These are phyloP conservation scores for Pleomassaria siparia DNA, from an alignment of 2,329 filamentous ascomycete species.

Conservation along the genomic window DNA sequence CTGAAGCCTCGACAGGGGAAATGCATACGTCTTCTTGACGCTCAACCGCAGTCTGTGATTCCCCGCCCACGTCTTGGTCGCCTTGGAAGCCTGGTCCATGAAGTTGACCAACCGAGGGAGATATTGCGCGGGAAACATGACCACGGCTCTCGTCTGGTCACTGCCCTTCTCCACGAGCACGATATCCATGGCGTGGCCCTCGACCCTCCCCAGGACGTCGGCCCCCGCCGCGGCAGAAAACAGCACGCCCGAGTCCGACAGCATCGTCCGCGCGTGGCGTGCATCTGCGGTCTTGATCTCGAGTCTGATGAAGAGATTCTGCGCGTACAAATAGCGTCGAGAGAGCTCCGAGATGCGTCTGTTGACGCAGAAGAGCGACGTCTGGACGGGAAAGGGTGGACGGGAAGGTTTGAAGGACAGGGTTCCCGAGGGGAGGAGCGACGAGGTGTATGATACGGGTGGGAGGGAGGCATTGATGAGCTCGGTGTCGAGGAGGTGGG, in stretches of 20 bases:
- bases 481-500: slow-evolving; percentile 36
- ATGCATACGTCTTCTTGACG: slow-evolving; percentile 27
- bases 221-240: slow-evolving; percentile 21
- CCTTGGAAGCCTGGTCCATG: slow-evolving; percentile 25
- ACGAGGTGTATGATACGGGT: slow-evolving; percentile 34
- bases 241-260: slow-evolving; percentile 34
- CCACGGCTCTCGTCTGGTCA: slow-evolving; percentile 23
- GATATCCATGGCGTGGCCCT: slow-evolving; percentile 30
- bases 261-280: slow-evolving; percentile 33
- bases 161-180: slow-evolving; percentile 32
- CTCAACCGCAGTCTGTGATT: slow-evolving; percentile 23
- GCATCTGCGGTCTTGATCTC: slow-evolving; percentile 29
- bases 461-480: slow-evolving; percentile 30
- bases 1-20: slow-evolving; percentile 27
- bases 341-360: slow-evolving; percentile 27
- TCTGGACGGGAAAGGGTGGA: slow-evolving; percentile 26
- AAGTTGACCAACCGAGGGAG: slow-evolving; percentile 39
- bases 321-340: slow-evolving; percentile 31
- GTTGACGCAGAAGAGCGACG: slow-evolving; percentile 29
- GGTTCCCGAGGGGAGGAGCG: background rate
- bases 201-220: slow-evolving; percentile 11
- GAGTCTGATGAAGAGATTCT: slow-evolving; percentile 34
- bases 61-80: slow-evolving; percentile 24
- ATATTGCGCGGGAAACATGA: slow-evolving; percentile 40
- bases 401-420: slow-evolving; percentile 33